Conservation (phyloP, 2,329 filamentous ascomycete species). For the Venturia effusa region DNA sequence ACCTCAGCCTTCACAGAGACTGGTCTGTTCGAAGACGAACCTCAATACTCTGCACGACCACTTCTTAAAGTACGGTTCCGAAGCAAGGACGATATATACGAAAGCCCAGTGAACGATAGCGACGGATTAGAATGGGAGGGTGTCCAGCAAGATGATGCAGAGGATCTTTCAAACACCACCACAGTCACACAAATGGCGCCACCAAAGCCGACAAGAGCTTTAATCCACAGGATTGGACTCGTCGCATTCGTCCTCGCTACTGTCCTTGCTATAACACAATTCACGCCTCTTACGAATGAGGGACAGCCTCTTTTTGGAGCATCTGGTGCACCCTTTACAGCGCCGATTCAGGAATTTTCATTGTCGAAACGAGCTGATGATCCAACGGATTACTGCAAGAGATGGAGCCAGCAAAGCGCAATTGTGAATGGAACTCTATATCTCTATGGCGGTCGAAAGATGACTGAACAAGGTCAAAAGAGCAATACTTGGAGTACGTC, state of each 20-base stretch:
- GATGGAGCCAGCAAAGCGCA: constrained; percentile 58
- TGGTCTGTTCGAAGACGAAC: constrained; percentile 12
- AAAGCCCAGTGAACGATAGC: constrained; percentile 13
- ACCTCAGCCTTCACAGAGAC: constrained; percentile 14
- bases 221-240: constrained; percentile 18
- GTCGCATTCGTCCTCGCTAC: constrained; percentile 16
- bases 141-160: constrained; percentile 4
- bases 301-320: constrained; percentile 20
- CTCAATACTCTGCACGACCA: constrained; percentile 9
- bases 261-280: constrained; percentile 17
- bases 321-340: constrained; percentile 17
- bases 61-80: constrained; percentile 16
- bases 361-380: constrained; percentile 31
- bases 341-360: constrained; percentile 10
- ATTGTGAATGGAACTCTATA: constrained; percentile 66
- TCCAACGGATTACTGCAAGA: constrained; percentile 47
- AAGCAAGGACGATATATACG: constrained; percentile 20
- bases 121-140: constrained; percentile 15
- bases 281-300: constrained; percentile 18
- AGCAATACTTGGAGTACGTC: constrained; percentile 58
- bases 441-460: constrained; percentile 62
- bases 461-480: constrained; percentile 44
- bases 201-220: neutral
- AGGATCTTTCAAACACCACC: neutral
- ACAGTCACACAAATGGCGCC: neutral